Percentiles rank a stretch among this genome's conserved stretches.
Conservation (phyloP, 208 protist genomes). For the Wallacemonas sp. region DNA sequence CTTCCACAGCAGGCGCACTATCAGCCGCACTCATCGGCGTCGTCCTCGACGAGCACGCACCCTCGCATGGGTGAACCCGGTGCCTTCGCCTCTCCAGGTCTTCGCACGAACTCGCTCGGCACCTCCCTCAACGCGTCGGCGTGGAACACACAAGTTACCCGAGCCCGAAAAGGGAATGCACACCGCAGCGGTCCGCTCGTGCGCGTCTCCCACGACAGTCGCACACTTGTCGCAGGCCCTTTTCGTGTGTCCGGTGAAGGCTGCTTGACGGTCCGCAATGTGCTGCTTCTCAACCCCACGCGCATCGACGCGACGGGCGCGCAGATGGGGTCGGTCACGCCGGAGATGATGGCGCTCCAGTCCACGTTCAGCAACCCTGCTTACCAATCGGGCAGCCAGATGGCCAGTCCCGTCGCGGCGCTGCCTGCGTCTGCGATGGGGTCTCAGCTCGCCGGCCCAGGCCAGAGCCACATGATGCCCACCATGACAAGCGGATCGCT, state of each 20-base stretch:
- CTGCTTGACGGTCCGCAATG: constrained; percentile 79
- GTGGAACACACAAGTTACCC: neutral
- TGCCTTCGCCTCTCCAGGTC: too few relatives aligned
- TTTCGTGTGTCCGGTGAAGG: constrained; percentile 74
- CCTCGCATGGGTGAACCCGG: neutral
- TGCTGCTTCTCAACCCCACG: constrained; percentile 71
- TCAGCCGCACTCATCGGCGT: neutral
- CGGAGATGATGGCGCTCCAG: constrained; percentile 13
- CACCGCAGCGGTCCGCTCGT: constrained; percentile 24
- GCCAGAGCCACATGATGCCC: too few relatives aligned
- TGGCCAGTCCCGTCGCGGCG: constrained; percentile 7
- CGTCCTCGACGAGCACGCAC: neutral
- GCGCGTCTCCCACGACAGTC: constrained; percentile 58
- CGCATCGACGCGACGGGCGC: constrained; percentile 26
- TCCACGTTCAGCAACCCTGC: neutral
- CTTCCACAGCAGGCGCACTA: neutral
- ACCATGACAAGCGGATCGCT: neutral
- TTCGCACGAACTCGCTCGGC: too few relatives aligned
- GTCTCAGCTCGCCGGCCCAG: neutral
- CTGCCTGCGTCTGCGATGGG: neutral
- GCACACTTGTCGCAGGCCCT: constrained; percentile 60
- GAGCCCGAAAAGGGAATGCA: too few relatives aligned
- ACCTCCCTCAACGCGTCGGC: neutral
- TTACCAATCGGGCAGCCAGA: neutral
- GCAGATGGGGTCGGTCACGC: neutral